Percentiles rank a stretch among this genome's conserved stretches.
phyloP scores from a whole-genome alignment of 2,329 filamentous ascomycete genomes.

The Beauveria sp. region DNA sequence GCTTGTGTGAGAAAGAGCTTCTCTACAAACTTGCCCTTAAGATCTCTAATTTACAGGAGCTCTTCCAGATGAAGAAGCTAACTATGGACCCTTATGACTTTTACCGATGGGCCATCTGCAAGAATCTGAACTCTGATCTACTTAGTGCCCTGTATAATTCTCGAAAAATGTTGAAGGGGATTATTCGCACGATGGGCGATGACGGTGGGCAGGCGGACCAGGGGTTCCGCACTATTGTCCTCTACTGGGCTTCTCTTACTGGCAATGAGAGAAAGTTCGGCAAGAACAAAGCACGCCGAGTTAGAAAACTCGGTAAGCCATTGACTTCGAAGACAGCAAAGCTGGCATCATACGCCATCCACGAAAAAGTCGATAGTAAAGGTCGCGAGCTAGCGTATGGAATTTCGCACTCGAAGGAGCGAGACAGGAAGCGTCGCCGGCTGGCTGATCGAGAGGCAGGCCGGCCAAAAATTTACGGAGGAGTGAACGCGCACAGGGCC shows the following conservation, averaged over 20 bases:
- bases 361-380: neutral
- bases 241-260: slow-evolving; percentile 21
- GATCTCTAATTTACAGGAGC: slow-evolving; percentile 23
- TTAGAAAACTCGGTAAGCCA: too few relatives aligned
- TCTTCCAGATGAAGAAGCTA: slow-evolving; percentile 20
- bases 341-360: too few relatives aligned
- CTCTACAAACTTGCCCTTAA: slow-evolving; percentile 30
- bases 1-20: slow-evolving; percentile 26
- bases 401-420: neutral
- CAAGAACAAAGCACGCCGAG: slow-evolving; percentile 4
- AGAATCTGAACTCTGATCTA: neutral
- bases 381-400: neutral
- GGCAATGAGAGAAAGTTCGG: slow-evolving; percentile 16
- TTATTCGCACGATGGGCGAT: slow-evolving; percentile 15
- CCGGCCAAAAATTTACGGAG: slow-evolving; percentile 15
- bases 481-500: slow-evolving; percentile 21
- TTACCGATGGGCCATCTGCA: slow-evolving; percentile 20
- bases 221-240: slow-evolving; percentile 21
- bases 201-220: slow-evolving; percentile 16
- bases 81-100: slow-evolving; percentile 32
- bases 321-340: too few relatives aligned
- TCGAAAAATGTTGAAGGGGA: neutral
- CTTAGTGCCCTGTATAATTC: neutral
- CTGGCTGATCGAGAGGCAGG: neutral
- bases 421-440: neutral